Evolutionary conservation across 306 rosid genomes (phyloP), one percentile per base, ranked within the genome.

Genomic region (Cajanus cajan): DNA sequence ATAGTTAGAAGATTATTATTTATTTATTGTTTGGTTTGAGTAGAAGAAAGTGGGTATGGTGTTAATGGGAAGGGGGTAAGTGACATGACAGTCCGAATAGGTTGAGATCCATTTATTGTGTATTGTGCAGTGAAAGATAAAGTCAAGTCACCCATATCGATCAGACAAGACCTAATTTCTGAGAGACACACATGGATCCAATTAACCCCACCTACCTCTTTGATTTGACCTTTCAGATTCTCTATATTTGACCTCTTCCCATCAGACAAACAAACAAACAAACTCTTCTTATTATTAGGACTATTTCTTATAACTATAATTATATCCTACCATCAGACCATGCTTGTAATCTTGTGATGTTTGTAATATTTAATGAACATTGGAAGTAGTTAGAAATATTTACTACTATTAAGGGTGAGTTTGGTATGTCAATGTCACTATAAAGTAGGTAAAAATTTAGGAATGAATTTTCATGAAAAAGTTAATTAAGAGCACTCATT

Each of bases 201-300:
- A 78, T 78, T 31, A 77, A 74, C 86, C 78, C 70, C 61, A 81
- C 77, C 86, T 1, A 62, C 86, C 40, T 73, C 74, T 81, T 88
- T 91, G 98, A 91, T 93, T 88, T 90, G 97, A 93, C 94, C 86
- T 90, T 87, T 91, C 94, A 88, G 98, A 93, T 93, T 93, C 94
- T 89, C 85, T 79, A 14, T 81, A 61, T 78, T 82, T 81, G 59
- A 34, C 89, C 54, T 65, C 74, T 64, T 83, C 88, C 85, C 47
- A 64, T 25, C 6, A 1, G 63, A 79, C 87, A 83, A 28, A 28
- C 87, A 83, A 28, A 28, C 87, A 83, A 33, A 19, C 86, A 80
- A 24, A n/a, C 12, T 18, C 71, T 51, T 37, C 52, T 19, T 76
- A 34, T 50, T n/a, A 36, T 22, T 69, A 10, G n/a, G n/a, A 37